Base-by-base conservation (phyloP, 2,329 filamentous ascomycete species). In the Aspergillus pseudoglaucus region DNA sequence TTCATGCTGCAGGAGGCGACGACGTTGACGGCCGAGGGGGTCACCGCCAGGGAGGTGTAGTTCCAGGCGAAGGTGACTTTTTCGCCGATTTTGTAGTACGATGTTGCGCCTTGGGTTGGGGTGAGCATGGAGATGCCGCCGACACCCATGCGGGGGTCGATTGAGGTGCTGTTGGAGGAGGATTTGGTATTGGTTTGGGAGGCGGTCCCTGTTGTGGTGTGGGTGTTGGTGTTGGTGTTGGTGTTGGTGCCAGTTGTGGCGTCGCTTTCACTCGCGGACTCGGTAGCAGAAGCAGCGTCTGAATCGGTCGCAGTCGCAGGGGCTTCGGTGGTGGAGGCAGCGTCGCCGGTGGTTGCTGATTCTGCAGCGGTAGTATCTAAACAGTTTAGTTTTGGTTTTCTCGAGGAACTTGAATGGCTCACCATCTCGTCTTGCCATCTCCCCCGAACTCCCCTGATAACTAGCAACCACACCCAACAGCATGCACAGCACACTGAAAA, bases 41-140 rank as follows among this genome's bases (percentile, higher is more conserved):
- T 80, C 15, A 78, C 71, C 17, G 72, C 75, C 20, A 85, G 68
- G 9, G 79, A 82, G 12, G 83, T 86, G 66, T 84, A 85, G 66
- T 86, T 85, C 82, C 83, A 86, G 17, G 72, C 76, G 55, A 85
- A 83, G 0, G 82, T 84, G 25, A 84, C 69, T 50, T 71, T 74
- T 40, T 84, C 74, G 15, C 79, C 79, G 55, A 85, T 78, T 64
- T 83, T 85, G 74, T 82, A 84, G 67, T 79, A 85, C 47, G 76
- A 75, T 4, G 75, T 68, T 14, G 74, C 70, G 7, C 72, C 62
- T 7, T 71, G 62, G 44, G 71, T 69, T 2, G 83, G 83, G 5
- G 79, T 82, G 47, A 84, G 69, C 78, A 85, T 81, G 40, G 74
- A 72, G 47, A 85, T 72, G 46, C 81, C 82, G 41, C 83, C 83